A percentile compares a stretch with the other conserved stretches of the same genome.
phyloP scores from a whole-genome alignment of 176 grass and related monocot species.

The Puya raimondii region DNA sequence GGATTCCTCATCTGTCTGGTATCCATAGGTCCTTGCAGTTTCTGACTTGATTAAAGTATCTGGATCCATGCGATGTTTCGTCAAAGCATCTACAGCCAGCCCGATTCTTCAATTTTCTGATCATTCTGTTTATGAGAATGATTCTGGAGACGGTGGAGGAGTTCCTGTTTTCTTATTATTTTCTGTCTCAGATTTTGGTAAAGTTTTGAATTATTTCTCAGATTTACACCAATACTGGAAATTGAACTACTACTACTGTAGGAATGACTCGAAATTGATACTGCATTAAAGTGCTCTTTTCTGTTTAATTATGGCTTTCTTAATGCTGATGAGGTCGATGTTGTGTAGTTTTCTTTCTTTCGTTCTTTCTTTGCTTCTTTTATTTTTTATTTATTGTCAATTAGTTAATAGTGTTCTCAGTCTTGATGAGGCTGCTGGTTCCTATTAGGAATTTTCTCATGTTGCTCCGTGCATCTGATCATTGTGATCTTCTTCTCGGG shows the following conservation, averaged over 20 bases:
- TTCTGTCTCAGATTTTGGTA: conserved; percentile 63
- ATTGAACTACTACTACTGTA: conserved; percentile 7
- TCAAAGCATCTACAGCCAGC: conserved; percentile 34
- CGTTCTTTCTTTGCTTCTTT: too few relatives aligned
- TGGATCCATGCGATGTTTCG: conserved; percentile 51
- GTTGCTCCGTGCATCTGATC: too few relatives aligned
- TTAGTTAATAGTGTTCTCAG: too few relatives aligned
- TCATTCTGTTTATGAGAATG: conserved; percentile 45
- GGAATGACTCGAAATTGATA: background rate
- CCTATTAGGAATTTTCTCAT: too few relatives aligned
- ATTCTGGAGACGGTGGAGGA: conserved; percentile 75
- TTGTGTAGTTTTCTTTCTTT: too few relatives aligned
- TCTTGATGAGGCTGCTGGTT: too few relatives aligned
- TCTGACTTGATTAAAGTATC: conserved; percentile 63
- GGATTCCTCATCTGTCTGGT: background rate
- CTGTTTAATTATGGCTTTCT: too few relatives aligned
- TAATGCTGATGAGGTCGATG: too few relatives aligned
- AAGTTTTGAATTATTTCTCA: background rate
- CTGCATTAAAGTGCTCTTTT: background rate
- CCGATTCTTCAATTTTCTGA: conserved; percentile 44
- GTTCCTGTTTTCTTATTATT: conserved; percentile 48
- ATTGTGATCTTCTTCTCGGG: too few relatives aligned
- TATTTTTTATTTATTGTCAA: too few relatives aligned
- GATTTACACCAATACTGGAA: background rate
- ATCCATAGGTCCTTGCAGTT: conserved; percentile 40